A percentile compares a stretch with the other conserved stretches of the same genome.
phyloP scores from a whole-genome alignment of 1,139 yeast species.

The Groenewaldozyma sp. region DNA sequence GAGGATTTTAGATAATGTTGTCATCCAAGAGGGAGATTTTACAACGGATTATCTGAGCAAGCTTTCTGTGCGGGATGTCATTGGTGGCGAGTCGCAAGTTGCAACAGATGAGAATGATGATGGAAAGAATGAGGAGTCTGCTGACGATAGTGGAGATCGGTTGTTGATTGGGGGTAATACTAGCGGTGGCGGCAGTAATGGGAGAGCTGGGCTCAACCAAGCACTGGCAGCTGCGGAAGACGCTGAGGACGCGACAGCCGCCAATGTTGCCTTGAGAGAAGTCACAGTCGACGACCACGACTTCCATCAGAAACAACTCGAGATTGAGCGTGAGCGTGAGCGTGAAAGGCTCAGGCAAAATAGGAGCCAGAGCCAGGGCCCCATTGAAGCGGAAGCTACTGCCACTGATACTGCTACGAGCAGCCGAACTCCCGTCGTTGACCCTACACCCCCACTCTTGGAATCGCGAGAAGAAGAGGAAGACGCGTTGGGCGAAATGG shows the following conservation, averaged over 20 bases:
- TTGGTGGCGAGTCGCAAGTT: slow-evolving; percentile 58
- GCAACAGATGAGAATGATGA: slow-evolving; percentile 30
- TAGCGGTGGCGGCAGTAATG: too few species aligned
- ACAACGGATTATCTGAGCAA: slow-evolving; percentile 94
- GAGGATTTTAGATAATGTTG: slow-evolving; percentile 87
- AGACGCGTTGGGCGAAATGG: slow-evolving; percentile 7
- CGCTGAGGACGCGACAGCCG: slow-evolving; percentile 91
- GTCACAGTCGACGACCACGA: slow-evolving; percentile 80
- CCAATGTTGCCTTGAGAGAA: slow-evolving; percentile 80
- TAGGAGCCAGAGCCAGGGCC: slow-evolving; percentile 1
- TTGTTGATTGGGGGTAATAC: slow-evolving; percentile 32
- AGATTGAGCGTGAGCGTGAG: slow-evolving; percentile 2
- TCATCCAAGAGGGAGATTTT: slow-evolving; percentile 96
- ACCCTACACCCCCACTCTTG: too few species aligned
- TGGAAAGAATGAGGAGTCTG: slow-evolving; percentile 28
- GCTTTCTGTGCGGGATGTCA: slow-evolving; percentile 77
- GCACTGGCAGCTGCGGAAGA: slow-evolving; percentile 92
- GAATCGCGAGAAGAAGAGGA: too few species aligned
- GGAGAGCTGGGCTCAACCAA: too few species aligned
- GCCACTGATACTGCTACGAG: neutral
- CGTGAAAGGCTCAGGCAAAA: slow-evolving; percentile 5
- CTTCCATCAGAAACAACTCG: slow-evolving; percentile 40
- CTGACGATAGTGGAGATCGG: slow-evolving; percentile 28
- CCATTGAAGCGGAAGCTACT: neutral
- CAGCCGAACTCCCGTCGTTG: slow-evolving; percentile 5